Percentiles rank a stretch among this genome's conserved stretches.
These are phyloP conservation scores for Barbatosphaeria neglecta DNA, from an alignment of 495 filamentous ascomycete genomes.

Conservation along the genomic window DNA sequence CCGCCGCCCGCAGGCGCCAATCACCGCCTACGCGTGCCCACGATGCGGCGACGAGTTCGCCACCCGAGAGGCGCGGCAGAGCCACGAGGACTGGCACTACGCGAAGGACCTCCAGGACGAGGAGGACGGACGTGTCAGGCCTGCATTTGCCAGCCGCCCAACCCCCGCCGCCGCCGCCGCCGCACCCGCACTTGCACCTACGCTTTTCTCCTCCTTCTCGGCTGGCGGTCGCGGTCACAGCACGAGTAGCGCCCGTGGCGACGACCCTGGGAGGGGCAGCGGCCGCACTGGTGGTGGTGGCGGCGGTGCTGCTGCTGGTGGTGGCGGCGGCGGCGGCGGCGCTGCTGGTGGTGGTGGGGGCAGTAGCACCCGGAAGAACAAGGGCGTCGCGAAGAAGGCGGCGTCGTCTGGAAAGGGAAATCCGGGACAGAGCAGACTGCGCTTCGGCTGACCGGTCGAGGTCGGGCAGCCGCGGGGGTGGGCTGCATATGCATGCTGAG, in stretches of 20 bases:
- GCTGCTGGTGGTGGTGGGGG: conserved; percentile 20
- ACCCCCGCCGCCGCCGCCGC: conserved; percentile 9
- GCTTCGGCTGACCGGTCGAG: conserved; percentile 45
- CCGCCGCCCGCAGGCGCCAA: conserved; percentile 24
- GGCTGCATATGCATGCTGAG: neutral
- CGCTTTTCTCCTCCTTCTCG: too few relatives aligned
- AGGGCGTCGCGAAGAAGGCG: conserved; percentile 14
- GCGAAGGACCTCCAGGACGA: conserved; percentile 72
- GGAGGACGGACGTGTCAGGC: conserved; percentile 33
- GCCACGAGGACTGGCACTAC: conserved; percentile 94
- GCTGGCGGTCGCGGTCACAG: too few relatives aligned
- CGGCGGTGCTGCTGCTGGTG: too few relatives aligned
- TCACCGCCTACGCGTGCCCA: conserved; percentile 46
- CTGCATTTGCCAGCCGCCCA: conserved; percentile 26
- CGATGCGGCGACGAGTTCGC: conserved; percentile 52
- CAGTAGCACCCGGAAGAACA: conserved; percentile 13
- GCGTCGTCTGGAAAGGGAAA: conserved; percentile 41
- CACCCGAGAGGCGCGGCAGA: conserved; percentile 45
- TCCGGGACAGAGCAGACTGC: conserved; percentile 65
- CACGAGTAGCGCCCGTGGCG: too few relatives aligned
- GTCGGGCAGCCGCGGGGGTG: neutral
- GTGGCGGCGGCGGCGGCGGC: conserved; percentile 7
- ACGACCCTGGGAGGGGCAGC: too few relatives aligned
- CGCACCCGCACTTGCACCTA: too few relatives aligned
- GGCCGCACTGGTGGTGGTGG: too few relatives aligned